Conservation (phyloP, 2,329 filamentous ascomycete genomes). For the Magnaporthiopsis rhizophila region DNA sequence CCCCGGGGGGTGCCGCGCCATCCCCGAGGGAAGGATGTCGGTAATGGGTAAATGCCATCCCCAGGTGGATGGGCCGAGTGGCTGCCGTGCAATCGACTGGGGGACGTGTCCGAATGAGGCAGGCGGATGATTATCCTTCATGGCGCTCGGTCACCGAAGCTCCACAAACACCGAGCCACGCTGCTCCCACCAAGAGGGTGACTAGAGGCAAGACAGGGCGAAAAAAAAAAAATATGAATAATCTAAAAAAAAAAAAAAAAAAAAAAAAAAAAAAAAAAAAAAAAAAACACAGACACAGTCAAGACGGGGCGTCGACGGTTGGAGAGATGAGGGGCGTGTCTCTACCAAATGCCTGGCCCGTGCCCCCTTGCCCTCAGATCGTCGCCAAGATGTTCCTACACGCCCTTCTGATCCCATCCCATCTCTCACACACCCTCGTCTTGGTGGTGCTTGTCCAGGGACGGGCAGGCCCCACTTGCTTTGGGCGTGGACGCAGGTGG, state of each 20-base stretch:
- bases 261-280: background rate
- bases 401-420: conserved; percentile 4
- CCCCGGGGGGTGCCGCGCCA: background rate
- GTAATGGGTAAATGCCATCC: background rate
- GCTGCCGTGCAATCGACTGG: conserved; percentile 8
- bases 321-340: conserved; percentile 5
- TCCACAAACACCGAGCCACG: conserved; percentile 27
- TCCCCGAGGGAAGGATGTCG: background rate
- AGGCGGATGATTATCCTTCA: conserved; percentile 28
- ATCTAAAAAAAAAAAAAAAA: background rate
- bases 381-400: background rate
- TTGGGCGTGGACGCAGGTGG: conserved; percentile 8
- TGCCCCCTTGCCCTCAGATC: conserved; percentile 1
- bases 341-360: conserved; percentile 4
- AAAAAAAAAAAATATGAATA: background rate
- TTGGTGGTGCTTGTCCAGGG: conserved; percentile 3
- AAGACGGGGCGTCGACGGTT: background rate
- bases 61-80: conserved; percentile 6
- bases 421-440: conserved; percentile 2
- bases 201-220: background rate
- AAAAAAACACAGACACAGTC: background rate
- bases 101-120: conserved; percentile 23
- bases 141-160: conserved; percentile 37
- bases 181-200: conserved; percentile 18
- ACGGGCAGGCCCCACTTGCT: conserved; percentile 10